Evolutionary conservation across 1,284 basidiomycete species (phyloP).

Genomic region (Sanghuangporus weigelae): DNA sequence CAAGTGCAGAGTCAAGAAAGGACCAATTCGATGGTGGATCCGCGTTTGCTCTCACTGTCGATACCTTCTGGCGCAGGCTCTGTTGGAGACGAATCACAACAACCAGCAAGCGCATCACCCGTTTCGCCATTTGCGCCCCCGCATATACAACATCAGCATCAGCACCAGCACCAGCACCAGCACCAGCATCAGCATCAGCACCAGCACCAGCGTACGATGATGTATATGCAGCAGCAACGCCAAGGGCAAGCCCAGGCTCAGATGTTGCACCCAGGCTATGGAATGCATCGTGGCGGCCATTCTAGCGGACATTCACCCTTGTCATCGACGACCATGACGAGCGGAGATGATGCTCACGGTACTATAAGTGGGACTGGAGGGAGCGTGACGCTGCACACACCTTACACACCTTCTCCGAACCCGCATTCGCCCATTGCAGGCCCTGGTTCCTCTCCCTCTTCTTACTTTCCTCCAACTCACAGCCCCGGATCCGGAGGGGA

Average conservation of each 20-base stretch:
- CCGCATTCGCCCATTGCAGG: slow-evolving; percentile 5
- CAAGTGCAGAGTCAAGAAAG: neutral
- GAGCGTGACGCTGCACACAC: slow-evolving; percentile 14
- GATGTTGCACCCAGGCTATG: slow-evolving; percentile 19
- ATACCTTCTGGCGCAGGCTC: neutral
- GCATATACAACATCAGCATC: neutral
- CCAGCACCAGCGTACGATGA: neutral
- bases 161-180: neutral
- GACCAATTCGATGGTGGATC: neutral
- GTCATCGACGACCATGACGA: neutral
- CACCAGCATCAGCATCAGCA: neutral
- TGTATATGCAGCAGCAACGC: slow-evolving; percentile 24
- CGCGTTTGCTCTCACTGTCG: slow-evolving; percentile 3
- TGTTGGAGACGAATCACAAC: neutral
- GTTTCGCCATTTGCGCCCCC: slow-evolving; percentile 19
- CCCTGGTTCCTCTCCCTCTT: neutral
- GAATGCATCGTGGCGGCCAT: neutral
- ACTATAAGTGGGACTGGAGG: neutral
- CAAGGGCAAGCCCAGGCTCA: slow-evolving; percentile 23
- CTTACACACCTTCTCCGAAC: slow-evolving; percentile 12
- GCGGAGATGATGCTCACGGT: too few species aligned
- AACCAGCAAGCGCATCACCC: slow-evolving; percentile 16
- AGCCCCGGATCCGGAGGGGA: neutral
- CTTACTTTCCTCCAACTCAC: neutral
- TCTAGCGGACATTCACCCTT: slow-evolving; percentile 2